Evolutionary conservation across 768 basidiomycete genomes (phyloP).

Genomic region (Collybiopsis luxurians): DNA sequence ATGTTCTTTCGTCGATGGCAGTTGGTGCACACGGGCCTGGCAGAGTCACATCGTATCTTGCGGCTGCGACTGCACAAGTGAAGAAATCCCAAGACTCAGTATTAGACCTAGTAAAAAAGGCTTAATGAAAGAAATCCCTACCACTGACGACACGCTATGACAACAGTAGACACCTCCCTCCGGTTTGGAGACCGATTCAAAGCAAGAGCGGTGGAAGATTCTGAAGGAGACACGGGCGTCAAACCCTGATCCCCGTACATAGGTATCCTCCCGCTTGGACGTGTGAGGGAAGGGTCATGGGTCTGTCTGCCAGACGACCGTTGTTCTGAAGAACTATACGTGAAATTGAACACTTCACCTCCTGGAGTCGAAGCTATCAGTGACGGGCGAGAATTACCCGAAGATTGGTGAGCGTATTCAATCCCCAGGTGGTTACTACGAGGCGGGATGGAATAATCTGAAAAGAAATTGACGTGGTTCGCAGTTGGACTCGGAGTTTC

Average conservation of each 20-base stretch:
- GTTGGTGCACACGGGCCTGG: constrained; percentile 78
- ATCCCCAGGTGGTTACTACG: constrained; percentile 49
- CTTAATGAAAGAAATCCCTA: constrained; percentile 46
- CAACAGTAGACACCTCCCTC: constrained; percentile 62
- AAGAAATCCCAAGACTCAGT: constrained; percentile 21
- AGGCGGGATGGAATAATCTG: constrained; percentile 38
- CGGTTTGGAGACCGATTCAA: constrained; percentile 36
- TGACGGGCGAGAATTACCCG: constrained; percentile 40
- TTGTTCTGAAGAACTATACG: constrained; percentile 39
- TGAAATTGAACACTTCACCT: constrained; percentile 33
- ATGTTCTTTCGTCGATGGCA: constrained; percentile 74
- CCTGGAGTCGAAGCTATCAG: constrained; percentile 26
- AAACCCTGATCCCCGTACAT: constrained; percentile 29
- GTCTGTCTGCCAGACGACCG: constrained; percentile 42
- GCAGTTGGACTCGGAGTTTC: constrained; percentile 40
- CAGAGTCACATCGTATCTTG: constrained; percentile 87
- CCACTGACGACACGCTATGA: constrained; percentile 87
- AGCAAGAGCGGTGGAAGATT: constrained; percentile 28
- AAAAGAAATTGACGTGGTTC: constrained; percentile 38
- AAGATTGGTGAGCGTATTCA: constrained; percentile 39
- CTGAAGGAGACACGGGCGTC: constrained; percentile 31
- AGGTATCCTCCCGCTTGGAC: constrained; percentile 27
- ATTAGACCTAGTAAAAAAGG: constrained; percentile 36
- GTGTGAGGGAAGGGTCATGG: constrained; percentile 43
- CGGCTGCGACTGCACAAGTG: constrained; percentile 65